A percentile compares a stretch with the other conserved stretches of the same genome.
phyloP scores from a whole-genome alignment of 805 yeast species.

The Saccharomycopsis sp. region DNA sequence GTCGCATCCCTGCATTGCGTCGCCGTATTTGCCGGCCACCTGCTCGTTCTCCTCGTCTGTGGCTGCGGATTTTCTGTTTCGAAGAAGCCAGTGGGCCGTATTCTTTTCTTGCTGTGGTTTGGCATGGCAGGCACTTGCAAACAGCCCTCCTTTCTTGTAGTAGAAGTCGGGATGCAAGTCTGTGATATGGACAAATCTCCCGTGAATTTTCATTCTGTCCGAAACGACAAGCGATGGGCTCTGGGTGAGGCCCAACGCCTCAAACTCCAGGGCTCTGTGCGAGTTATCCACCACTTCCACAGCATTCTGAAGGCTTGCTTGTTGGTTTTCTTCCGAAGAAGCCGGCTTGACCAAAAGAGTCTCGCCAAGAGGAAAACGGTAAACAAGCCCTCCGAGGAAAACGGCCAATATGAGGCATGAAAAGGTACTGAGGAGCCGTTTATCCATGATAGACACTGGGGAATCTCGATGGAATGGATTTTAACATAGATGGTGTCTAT shows the following conservation, averaged over 20 bases:
- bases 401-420: background rate
- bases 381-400: background rate
- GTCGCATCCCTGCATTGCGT: conserved; percentile 73
- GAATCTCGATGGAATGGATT: background rate
- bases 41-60: conserved; percentile 29
- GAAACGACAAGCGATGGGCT: background rate
- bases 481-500: background rate
- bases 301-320: background rate
- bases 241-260: background rate
- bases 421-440: background rate
- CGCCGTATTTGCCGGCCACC: conserved; percentile 62
- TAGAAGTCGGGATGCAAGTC: conserved; percentile 80
- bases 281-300: background rate
- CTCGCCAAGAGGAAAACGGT: background rate
- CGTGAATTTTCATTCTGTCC: conserved; percentile 34
- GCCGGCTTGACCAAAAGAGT: background rate
- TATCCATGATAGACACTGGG: background rate
- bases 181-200: conserved; percentile 78
- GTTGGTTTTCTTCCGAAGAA: background rate
- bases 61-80: conserved; percentile 13
- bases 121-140: conserved; percentile 52
- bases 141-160: conserved; percentile 46
- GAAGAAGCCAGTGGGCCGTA: conserved; percentile 24
- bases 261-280: background rate
- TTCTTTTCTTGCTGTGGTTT: background rate